Base-by-base conservation (phyloP, 805 yeast species). In the Cyberlindnera xishuangbannaensis region DNA sequence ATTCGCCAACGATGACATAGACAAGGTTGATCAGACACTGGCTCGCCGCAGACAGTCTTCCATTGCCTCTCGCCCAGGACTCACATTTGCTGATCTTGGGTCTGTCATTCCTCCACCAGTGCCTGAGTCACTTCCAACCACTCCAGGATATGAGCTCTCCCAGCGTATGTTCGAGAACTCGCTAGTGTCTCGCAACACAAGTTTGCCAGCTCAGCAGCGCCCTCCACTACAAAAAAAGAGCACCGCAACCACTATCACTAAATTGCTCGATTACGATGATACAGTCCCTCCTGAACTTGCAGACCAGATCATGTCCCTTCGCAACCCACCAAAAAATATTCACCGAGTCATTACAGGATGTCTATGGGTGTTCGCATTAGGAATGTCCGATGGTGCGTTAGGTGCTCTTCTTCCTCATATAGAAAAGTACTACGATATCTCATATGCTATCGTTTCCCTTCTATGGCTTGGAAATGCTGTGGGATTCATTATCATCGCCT, bases 391-490 rank as follows among this genome's bases (percentile, higher is more conserved):
- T 47, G 76, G 76, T 37, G 72, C 76, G 11, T 71, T 77, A 2
- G 83, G 82, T 38, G 77, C 80, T 0, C 51, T 76, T n/a, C 53
- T 76, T 32, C 79, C 78, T 6, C 55, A 59, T 27, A 69, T 76
- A 25, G 81, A 76, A 43, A 48, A 35, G 5, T 61, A 66, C 47
- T 76, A 73, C 47, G 33, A 47, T 22, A 61, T 76, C 33, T 57
- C 57, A 14, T 76, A 76, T 45, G 62, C 77, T 3, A 45, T 70
- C n/a, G 78, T 73, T 2, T 73, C 82, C 2, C 46, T 71, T 35
- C 65, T 76, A 31, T 76, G 82, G 81, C 52, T 76, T 39, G 62
- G 73, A 21, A 72, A 65, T 48, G 78, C 81, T 0, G 31, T 65
- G n/a, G 83, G 82, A 1, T 76, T 60, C 47, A 64, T 76, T 8